Evolutionary conservation across 2,329 filamentous ascomycete species (phyloP).

Genomic region (Colletotrichum godetiae): DNA sequence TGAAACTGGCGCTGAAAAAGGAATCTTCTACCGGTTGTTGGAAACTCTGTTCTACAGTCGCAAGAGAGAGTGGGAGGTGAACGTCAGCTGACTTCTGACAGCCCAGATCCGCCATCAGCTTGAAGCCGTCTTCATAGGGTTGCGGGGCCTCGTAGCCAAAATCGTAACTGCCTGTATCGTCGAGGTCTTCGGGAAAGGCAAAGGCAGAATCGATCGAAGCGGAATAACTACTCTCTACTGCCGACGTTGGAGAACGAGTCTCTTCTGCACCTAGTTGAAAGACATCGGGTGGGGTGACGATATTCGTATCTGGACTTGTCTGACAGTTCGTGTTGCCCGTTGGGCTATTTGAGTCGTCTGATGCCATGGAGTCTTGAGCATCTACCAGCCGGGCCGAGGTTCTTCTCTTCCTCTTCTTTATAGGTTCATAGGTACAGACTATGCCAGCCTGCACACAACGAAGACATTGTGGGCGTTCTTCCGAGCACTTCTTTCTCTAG

Average conservation of each 20-base stretch:
- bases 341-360: constrained; percentile 22
- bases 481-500: constrained; percentile 36
- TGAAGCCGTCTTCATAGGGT: constrained; percentile 4
- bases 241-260: background rate
- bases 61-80: background rate
- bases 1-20: constrained; percentile 13
- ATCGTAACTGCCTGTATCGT: constrained; percentile 4
- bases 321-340: constrained; percentile 2
- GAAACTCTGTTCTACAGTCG: background rate
- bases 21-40: constrained; percentile 19
- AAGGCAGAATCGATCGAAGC: constrained; percentile 11
- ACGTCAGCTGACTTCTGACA: background rate
- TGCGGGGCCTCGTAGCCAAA: background rate
- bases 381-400: constrained; percentile 1
- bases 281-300: constrained; percentile 20
- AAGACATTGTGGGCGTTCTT: constrained; percentile 34
- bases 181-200: constrained; percentile 8
- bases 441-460: constrained; percentile 35
- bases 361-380: background rate
- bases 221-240: background rate
- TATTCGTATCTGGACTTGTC: constrained; percentile 25
- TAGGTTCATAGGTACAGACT: constrained; percentile 33
- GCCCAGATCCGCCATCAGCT: background rate
- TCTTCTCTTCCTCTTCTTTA: constrained; percentile 35
- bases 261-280: background rate